A percentile compares a stretch with the other conserved stretches of the same genome.
phyloP scores from a whole-genome alignment of 1,139 yeast genomes.

The Petasospora rhodanensis region DNA sequence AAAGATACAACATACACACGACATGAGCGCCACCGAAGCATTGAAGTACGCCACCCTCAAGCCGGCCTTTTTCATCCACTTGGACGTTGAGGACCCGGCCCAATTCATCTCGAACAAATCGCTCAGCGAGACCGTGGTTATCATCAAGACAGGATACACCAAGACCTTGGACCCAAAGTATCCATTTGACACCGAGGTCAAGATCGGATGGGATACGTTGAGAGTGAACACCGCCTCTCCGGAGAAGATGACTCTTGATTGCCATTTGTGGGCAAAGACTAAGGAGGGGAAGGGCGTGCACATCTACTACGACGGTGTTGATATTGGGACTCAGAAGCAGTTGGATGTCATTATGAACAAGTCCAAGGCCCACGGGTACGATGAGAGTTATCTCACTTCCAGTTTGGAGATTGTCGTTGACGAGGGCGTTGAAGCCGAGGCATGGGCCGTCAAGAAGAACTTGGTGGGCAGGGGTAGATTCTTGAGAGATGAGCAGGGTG shows the following conservation, averaged over 20 bases:
- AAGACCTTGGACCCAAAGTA: constrained; percentile 30
- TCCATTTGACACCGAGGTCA: constrained; percentile 33
- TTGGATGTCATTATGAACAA: constrained; percentile 33
- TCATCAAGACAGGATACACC: constrained; percentile 31
- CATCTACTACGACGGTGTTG: constrained; percentile 43
- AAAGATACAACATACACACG: constrained; percentile 1
- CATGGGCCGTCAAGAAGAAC: constrained; percentile 43
- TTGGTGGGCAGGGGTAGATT: constrained; percentile 54
- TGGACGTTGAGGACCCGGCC: constrained; percentile 28
- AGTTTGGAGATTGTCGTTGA: constrained; percentile 41
- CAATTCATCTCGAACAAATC: constrained; percentile 22
- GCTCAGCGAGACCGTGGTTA: constrained; percentile 23
- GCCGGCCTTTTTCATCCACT: constrained; percentile 33
- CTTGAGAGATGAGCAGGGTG: constrained; percentile 39
- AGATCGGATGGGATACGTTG: constrained; percentile 45
- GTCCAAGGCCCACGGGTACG: constrained; percentile 32
- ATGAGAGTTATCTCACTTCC: constrained; percentile 44
- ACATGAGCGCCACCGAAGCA: constrained; percentile 6
- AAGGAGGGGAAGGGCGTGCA: constrained; percentile 36
- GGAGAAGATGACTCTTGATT: constrained; percentile 35
- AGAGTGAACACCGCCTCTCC: constrained; percentile 31
- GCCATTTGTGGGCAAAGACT: constrained; percentile 42
- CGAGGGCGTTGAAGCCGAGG: constrained; percentile 36
- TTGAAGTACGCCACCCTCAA: constrained; percentile 22
- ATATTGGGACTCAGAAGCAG: constrained; percentile 34